Base-by-base conservation (phyloP, 1,284 basidiomycete species). In the Cystobasidium slooffiae region DNA sequence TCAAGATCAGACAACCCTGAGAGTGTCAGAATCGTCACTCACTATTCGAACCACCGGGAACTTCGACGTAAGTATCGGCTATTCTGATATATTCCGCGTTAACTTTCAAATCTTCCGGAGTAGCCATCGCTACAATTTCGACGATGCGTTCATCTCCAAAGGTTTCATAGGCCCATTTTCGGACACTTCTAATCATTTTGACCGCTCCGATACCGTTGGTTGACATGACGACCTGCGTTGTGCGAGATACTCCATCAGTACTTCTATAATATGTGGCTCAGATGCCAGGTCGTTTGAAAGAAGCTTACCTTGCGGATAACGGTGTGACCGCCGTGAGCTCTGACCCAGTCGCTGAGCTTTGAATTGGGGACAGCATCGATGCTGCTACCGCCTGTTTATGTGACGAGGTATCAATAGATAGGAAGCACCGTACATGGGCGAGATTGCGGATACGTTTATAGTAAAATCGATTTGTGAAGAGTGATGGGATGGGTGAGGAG, bases 31-130 rank as follows among this genome's bases (percentile, higher is more conserved):
- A 1, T 6, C 9, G 3, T 22, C 20, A 66, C 64, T 39, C 64
- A 66, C 64, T 99, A 84, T 99, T 99, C 63, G 90, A 88, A 76
- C 97, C 97, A 78, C 97, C 97, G 31, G 97, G 96, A 7, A 99
- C 97, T 84, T 99, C 97, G 80, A 99, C 92, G 82, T 97, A 99
- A 81, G 95, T 90, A 84, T 99, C 97, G 46, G 97, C 97, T 97
- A 99, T 99, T 79, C 97, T 92, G 83, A 99, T 99, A 84, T 99
- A 99, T 83, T 99, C 97, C 53, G 97, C 97, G 81, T 99, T 99
- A 84, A 98, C 94, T 70, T 78, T 80, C 52, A 98, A 86, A 85
- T 99, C 97, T 83, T 99, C 97, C 41, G 97, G 97, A 3, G 97
- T 99, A 64, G 97, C 95, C 97, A 99, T 99, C 77, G 98, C 97